A percentile compares a stretch with the other conserved stretches of the same genome.
phyloP scores from a whole-genome alignment of 257 asterid genomes.

The Solanum sparsipilum region DNA sequence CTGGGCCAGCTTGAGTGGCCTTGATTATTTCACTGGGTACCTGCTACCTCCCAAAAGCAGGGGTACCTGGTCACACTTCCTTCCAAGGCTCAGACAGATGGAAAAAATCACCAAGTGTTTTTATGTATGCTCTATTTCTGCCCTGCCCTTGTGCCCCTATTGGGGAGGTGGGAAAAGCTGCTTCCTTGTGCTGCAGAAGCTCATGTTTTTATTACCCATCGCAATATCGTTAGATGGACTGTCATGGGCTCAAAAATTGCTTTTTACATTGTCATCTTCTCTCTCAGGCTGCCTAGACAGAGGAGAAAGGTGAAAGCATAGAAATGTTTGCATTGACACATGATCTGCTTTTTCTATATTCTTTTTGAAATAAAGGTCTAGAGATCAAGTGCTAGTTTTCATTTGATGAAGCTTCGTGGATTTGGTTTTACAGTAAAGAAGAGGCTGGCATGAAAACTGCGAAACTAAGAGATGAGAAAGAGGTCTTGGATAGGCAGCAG shows the following conservation, averaged over 20 bases:
- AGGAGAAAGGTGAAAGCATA: background rate
- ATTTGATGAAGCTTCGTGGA: background rate
- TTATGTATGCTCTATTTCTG: background rate
- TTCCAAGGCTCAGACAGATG: background rate
- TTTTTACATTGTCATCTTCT: background rate
- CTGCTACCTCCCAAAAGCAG: background rate
- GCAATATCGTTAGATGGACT: background rate
- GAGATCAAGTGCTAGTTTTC: background rate
- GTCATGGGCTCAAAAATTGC: background rate
- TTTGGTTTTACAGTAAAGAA: slow-evolving; percentile 63
- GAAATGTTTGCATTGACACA: background rate
- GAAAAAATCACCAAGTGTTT: background rate
- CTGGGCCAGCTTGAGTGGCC: background rate
- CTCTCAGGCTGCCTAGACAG: background rate
- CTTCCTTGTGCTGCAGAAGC: background rate
- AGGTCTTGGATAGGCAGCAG: slow-evolving; percentile 89
- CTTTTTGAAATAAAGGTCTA: background rate
- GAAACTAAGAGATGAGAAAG: slow-evolving; percentile 84
- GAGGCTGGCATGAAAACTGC: slow-evolving; percentile 98
- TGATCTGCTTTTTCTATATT: background rate
- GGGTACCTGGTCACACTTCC: background rate
- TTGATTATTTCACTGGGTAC: background rate
- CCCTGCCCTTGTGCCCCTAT: background rate
- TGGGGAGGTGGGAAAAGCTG: background rate
- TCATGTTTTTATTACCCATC: background rate